Percentiles rank a stretch among this genome's conserved stretches.
phyloP scores from a whole-genome alignment of 148 eudicot species.

The Fagopyrum homotropicum region DNA sequence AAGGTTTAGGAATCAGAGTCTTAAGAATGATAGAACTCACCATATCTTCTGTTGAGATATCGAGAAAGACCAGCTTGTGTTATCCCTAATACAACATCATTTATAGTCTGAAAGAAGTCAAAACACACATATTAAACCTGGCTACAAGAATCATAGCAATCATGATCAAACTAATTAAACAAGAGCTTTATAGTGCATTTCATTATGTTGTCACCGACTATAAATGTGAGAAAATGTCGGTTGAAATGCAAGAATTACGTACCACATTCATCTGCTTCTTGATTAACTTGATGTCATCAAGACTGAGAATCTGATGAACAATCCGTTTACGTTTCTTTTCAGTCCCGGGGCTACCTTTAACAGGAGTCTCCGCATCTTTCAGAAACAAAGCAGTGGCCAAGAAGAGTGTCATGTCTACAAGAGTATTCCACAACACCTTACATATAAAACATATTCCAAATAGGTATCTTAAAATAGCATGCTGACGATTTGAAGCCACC shows the following conservation, averaged over 20 bases:
- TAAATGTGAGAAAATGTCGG: background rate
- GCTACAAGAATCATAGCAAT: background rate
- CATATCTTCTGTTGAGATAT: constrained; percentile 44
- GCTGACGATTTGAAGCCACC: background rate
- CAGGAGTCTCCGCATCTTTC: constrained; percentile 21
- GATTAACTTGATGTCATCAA: constrained; percentile 24
- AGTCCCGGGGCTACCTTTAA: constrained; percentile 15
- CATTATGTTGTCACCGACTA: background rate
- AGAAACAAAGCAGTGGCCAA: constrained; percentile 18
- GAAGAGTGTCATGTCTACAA: constrained; percentile 14
- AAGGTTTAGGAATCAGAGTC: background rate
- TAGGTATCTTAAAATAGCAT: background rate
- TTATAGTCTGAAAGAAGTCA: constrained; percentile 40
- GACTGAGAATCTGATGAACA: constrained; percentile 18
- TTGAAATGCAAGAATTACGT: background rate
- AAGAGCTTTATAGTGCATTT: background rate
- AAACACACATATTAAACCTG: background rate
- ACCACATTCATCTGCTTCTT: constrained; percentile 24
- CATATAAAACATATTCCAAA: constrained; percentile 11
- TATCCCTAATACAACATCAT: constrained; percentile 60
- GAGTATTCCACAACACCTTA: constrained; percentile 19
- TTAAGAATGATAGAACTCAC: constrained; percentile 25
- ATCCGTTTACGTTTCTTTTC: constrained; percentile 17
- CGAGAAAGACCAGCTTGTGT: constrained; percentile 61
- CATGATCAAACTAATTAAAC: background rate